These are phyloP conservation scores for Phytopythium cucurbitacearum DNA, from an alignment of 352 stramenopile genomes.

Conservation along the genomic window DNA sequence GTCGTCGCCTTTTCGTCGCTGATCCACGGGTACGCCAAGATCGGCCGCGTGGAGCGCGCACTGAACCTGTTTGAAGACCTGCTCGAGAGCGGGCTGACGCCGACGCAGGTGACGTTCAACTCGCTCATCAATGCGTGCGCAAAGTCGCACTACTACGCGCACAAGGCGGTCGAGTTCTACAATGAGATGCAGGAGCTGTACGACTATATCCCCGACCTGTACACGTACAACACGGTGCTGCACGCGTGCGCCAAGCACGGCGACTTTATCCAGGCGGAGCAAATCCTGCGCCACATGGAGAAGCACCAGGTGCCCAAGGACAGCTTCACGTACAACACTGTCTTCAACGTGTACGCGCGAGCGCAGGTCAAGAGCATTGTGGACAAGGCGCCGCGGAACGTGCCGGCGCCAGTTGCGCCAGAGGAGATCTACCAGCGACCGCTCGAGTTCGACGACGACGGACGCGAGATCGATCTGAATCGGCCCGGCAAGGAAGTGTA, in stretches of 20 bases:
- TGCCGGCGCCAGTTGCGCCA: conserved; percentile 17
- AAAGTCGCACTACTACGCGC: conserved; percentile 82
- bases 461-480: conserved; percentile 65
- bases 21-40: conserved; percentile 74
- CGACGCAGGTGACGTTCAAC: conserved; percentile 73
- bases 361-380: conserved; percentile 69
- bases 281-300: conserved; percentile 72
- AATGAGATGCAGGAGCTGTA: conserved; percentile 86
- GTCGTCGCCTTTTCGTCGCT: conserved; percentile 66
- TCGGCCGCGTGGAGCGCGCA: conserved; percentile 66
- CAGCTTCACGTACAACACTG: conserved; percentile 63
- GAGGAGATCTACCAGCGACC: conserved; percentile 64
- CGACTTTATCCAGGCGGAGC: conserved; percentile 67
- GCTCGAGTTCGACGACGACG: conserved; percentile 73
- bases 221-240: conserved; percentile 78
- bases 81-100: conserved; percentile 62
- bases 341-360: conserved; percentile 79
- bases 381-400: conserved; percentile 61
- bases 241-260: conserved; percentile 75
- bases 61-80: conserved; percentile 77
- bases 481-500: conserved; percentile 58
- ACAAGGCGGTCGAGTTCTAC: conserved; percentile 84
- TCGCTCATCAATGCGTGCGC: conserved; percentile 76
- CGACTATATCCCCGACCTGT: conserved; percentile 71
- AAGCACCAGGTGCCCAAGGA: conserved; percentile 62